Conservation (phyloP, 768 basidiomycete species). For the Collybiopsis confluens region DNA sequence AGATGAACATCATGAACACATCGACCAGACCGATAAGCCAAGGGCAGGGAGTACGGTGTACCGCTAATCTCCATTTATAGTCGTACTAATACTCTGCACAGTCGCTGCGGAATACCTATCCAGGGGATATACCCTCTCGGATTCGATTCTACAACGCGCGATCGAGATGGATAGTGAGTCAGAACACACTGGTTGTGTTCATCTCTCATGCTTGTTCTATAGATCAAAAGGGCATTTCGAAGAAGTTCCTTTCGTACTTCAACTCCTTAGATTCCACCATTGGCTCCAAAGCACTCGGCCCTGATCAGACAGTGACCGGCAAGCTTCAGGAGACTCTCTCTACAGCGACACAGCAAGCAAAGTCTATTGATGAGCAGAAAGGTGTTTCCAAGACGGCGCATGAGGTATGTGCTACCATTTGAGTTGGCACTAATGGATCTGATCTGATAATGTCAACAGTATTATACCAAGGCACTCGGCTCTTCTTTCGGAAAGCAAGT, state of each 20-base stretch:
- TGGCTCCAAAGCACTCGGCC: slow-evolving; percentile 70
- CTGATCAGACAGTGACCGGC: slow-evolving; percentile 74
- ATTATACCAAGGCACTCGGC: slow-evolving; percentile 72
- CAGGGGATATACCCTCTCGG: slow-evolving; percentile 79
- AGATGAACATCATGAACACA: slow-evolving; percentile 29
- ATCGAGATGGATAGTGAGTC: slow-evolving; percentile 72
- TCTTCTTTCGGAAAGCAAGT: slow-evolving; percentile 79
- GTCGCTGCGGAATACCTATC: slow-evolving; percentile 95
- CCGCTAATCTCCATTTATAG: not conserved
- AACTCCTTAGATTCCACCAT: slow-evolving; percentile 63
- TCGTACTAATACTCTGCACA: slow-evolving; percentile 16
- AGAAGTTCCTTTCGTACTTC: slow-evolving; percentile 79
- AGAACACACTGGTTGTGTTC: no score
- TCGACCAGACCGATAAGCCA: slow-evolving; percentile 84
- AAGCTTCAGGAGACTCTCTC: slow-evolving; percentile 64
- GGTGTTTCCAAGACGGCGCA: slow-evolving; percentile 65
- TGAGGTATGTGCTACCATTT: slow-evolving; percentile 44
- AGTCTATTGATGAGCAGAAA: slow-evolving; percentile 76
- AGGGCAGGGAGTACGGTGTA: slow-evolving; percentile 65
- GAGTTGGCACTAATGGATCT: not conserved
- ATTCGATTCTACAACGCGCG: slow-evolving; percentile 71
- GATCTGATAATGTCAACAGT: slow-evolving; percentile 36
- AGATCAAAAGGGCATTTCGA: slow-evolving; percentile 87
- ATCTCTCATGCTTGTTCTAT: not conserved
- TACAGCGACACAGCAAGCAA: slow-evolving; percentile 65